Evolutionary conservation across 345 rosid species (phyloP), one percentile per base, ranked within the genome.

Genomic region (Balakata baccata): DNA sequence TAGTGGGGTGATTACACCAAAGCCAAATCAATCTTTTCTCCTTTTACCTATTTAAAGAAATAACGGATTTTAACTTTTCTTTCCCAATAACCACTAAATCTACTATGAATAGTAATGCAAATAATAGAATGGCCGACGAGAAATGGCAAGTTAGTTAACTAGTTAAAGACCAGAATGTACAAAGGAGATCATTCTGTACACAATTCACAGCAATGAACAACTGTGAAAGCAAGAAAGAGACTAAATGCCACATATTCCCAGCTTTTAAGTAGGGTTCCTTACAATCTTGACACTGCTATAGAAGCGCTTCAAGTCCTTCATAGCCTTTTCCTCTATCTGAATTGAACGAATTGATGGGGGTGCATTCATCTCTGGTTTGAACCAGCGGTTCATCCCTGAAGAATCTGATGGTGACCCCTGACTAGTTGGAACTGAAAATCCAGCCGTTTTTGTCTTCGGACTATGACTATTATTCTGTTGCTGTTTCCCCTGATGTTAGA

Each of bases 251-350:
- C 65, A 58, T 73, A 51, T 25, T 53, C 71, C 38, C 22, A 13
- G 0, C 18, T 46, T 49, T 71, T 46, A 76, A 12, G 70, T 58
- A 20, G 71, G 86, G 80, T 84, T 91, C 84, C 84, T 89, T 66
- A 89, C 92, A 22, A 95, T 83, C 87, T 91, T 95, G 29, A 91
- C 99, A 14, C 80, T 91, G 86, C 92, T 87, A 81, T 95, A 92
- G 80, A 89, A 82, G 51, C 98, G 94, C 74, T 91, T 89, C 46
- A 92, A 89, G 77, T 92, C 98, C 85, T 91, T 95, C 82, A 92
- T 91, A 23, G 98, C 99, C 85, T 83, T 90, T 82, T 92, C 99
- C 81, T 95, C 99, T 0, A 92, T 89, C 85, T 95, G 98, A 74
- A 95, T 95, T 0, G 98, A 89, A 1, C 96, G 89, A 49, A 95